phyloP scores from a whole-genome alignment of 768 basidiomycete species.

The Naematelia aurantialba region DNA sequence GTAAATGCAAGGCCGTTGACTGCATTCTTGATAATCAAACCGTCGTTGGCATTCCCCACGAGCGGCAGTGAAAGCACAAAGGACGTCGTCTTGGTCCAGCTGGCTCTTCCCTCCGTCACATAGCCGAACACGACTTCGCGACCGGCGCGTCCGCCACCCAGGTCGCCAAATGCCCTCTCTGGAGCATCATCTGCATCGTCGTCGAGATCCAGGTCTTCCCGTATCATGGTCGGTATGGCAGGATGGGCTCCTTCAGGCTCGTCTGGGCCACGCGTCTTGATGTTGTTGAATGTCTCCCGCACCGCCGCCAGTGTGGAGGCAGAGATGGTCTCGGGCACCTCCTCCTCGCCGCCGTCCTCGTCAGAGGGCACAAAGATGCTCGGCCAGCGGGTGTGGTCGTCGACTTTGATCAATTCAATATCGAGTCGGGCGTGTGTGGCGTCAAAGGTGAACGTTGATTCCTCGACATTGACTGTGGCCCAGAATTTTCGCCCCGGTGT shows the following conservation, averaged over 20 bases:
- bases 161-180: slow-evolving; percentile 20
- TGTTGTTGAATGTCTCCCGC: slow-evolving; percentile 78
- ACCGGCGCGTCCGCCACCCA: slow-evolving; percentile 56
- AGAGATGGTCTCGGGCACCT: slow-evolving; percentile 84
- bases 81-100: slow-evolving; percentile 59
- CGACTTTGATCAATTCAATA: slow-evolving; percentile 78
- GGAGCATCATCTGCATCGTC: slow-evolving; percentile 69
- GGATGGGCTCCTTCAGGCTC: slow-evolving; percentile 56
- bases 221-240: slow-evolving; percentile 72
- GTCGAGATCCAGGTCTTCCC: slow-evolving; percentile 77
- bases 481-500: slow-evolving; percentile 53
- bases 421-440: slow-evolving; percentile 63
- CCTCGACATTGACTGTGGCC: slow-evolving; percentile 70
- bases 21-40: slow-evolving; percentile 41
- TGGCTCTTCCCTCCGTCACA: slow-evolving; percentile 74
- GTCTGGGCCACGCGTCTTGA: slow-evolving; percentile 64
- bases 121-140: slow-evolving; percentile 64
- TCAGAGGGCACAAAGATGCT: slow-evolving; percentile 66
- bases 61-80: slow-evolving; percentile 36
- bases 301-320: slow-evolving; percentile 75
- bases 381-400: slow-evolving; percentile 79
- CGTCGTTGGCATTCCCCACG: slow-evolving; percentile 6
- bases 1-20: slow-evolving; percentile 48
- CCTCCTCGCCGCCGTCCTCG: slow-evolving; percentile 51
- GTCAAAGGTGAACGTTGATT: slow-evolving; percentile 94